Conservation (phyloP, 768 basidiomycete species). For the Scleroderma citrinum region DNA sequence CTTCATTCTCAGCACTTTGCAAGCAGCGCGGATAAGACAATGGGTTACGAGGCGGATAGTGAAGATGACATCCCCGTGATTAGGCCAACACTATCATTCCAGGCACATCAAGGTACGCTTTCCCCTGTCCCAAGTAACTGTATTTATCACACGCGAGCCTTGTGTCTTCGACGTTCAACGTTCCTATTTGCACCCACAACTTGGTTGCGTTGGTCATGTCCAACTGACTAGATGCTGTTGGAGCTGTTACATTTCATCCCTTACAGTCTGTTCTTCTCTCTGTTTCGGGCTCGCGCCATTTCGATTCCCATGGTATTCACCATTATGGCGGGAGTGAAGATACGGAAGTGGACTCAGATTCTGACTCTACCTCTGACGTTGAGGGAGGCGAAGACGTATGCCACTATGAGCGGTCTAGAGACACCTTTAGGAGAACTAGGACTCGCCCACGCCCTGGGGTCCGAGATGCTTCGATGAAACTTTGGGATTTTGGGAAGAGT, state of each 20-base stretch:
- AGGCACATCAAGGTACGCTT: constrained; percentile 52
- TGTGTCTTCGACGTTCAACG: too few relatives aligned
- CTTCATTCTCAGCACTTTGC: constrained; percentile 19
- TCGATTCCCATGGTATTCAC: constrained; percentile 23
- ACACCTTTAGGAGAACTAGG: constrained; percentile 7
- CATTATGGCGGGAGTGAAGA: neutral
- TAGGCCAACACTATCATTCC: constrained; percentile 33
- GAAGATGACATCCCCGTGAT: neutral
- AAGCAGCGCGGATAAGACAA: neutral
- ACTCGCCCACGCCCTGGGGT: constrained; percentile 13
- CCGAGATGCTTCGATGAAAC: constrained; percentile 23
- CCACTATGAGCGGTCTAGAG: neutral
- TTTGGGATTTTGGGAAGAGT: constrained; percentile 16
- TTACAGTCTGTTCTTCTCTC: constrained; percentile 52
- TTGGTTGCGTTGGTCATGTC: neutral
- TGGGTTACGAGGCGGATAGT: neutral
- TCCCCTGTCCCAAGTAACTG: neutral
- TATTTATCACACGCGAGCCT: neutral
- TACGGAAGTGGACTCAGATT: constrained; percentile 13
- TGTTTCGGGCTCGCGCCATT: constrained; percentile 75
- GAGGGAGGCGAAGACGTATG: neutral
- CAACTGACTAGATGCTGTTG: constrained; percentile 62
- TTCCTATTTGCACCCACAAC: too few relatives aligned
- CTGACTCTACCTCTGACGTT: neutral
- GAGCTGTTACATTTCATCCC: constrained; percentile 72